Conservation (phyloP, 2,329 filamentous ascomycete species). For the Paraphaeosphaeria minitans region DNA sequence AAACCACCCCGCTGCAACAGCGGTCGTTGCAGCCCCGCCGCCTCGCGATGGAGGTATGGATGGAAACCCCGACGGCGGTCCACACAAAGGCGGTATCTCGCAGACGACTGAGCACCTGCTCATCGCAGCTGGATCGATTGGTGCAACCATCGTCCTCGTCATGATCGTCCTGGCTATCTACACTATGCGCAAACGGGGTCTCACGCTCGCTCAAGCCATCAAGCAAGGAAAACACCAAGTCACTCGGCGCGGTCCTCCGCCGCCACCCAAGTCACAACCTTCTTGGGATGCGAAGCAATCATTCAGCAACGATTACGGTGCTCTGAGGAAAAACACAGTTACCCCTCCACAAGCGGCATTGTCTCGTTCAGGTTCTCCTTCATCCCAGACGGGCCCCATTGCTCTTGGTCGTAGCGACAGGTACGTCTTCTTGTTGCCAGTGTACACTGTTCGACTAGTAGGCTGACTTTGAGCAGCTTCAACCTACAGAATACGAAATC, state of each 20-base stretch:
- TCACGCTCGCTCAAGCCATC: conserved; percentile 38
- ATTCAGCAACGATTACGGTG: conserved; percentile 29
- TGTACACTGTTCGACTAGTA: background rate
- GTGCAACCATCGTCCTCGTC: conserved; percentile 46
- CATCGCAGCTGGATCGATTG: conserved; percentile 49
- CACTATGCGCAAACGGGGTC: conserved; percentile 46
- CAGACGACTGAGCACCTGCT: conserved; percentile 47
- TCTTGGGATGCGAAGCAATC: conserved; percentile 33
- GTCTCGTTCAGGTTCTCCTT: conserved; percentile 34
- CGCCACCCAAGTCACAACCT: conserved; percentile 26
- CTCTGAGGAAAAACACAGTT: conserved; percentile 30
- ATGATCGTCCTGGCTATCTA: conserved; percentile 44
- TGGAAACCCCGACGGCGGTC: background rate
- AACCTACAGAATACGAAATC: conserved; percentile 16
- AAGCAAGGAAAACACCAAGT: conserved; percentile 31
- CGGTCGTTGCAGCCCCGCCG: conserved; percentile 30
- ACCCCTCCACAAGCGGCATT: conserved; percentile 33
- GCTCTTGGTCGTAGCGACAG: conserved; percentile 36
- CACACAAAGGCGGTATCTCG: conserved; percentile 37
- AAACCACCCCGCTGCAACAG: conserved; percentile 32
- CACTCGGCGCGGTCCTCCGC: conserved; percentile 27
- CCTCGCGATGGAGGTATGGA: conserved; percentile 10
- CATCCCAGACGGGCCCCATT: conserved; percentile 37
- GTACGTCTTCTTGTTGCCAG: conserved; percentile 18
- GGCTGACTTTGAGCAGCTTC: conserved; percentile 26